phyloP scores from a whole-genome alignment of 768 basidiomycete genomes.

The Lepiota venenata region DNA sequence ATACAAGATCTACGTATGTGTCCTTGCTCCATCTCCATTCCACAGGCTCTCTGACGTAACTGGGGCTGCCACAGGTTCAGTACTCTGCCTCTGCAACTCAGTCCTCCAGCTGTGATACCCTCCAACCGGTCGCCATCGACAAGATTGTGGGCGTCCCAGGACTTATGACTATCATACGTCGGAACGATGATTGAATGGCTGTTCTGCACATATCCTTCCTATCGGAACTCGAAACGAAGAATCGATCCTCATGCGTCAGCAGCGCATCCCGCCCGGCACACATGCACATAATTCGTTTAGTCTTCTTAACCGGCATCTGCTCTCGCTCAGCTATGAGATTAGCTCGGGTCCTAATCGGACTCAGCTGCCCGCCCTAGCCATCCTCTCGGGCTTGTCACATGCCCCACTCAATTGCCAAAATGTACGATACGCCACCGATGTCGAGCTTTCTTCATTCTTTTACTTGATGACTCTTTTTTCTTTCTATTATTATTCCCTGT shows the following conservation, averaged over 20 bases:
- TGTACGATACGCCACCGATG: too few species aligned
- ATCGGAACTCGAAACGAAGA: constrained; percentile 2
- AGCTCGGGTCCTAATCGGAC: too few species aligned
- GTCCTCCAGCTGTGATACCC: constrained; percentile 50
- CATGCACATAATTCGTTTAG: not conserved
- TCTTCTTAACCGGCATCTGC: not conserved
- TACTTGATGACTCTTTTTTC: not conserved
- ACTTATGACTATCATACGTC: constrained; percentile 66
- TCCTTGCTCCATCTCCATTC: constrained; percentile 1
- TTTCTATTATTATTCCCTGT: not conserved
- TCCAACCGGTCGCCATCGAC: constrained; percentile 59
- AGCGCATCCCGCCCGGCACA: not conserved
- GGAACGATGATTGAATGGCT: constrained; percentile 26
- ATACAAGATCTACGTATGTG: constrained; percentile 61
- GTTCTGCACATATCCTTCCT: not conserved
- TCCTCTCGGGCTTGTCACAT: too few species aligned
- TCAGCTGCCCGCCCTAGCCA: too few species aligned
- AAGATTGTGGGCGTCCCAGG: constrained; percentile 61
- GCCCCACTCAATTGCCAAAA: too few species aligned
- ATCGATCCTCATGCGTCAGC: not conserved
- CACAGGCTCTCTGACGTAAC: not conserved
- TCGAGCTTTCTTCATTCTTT: not conserved
- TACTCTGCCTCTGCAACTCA: constrained; percentile 61
- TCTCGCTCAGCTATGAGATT: too few species aligned
- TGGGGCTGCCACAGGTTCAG: constrained; percentile 40